These are phyloP conservation scores for Sarocladiaceae sp. DNA, from an alignment of 2,329 filamentous ascomycete species.

Conservation along the genomic window DNA sequence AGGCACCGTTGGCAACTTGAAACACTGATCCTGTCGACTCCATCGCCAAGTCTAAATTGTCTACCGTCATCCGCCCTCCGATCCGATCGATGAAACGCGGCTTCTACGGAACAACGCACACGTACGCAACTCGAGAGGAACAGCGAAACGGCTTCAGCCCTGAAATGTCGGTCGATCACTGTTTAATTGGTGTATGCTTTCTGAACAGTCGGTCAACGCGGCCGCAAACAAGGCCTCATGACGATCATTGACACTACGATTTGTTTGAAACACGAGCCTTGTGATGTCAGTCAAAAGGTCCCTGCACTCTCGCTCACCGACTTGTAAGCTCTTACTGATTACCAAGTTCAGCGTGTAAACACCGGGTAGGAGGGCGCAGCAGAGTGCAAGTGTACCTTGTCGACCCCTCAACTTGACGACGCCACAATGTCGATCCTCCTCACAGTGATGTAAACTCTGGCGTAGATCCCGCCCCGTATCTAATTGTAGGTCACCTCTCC, in stretches of 20 bases:
- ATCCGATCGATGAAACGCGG: constrained; percentile 5
- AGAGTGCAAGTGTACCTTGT: background rate
- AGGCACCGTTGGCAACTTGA: background rate
- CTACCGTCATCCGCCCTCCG: background rate
- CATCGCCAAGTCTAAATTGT: background rate
- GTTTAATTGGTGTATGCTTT: too few relatives aligned
- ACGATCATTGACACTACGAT: too few relatives aligned
- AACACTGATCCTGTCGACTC: background rate
- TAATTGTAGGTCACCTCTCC: too few relatives aligned
- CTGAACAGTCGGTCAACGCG: background rate
- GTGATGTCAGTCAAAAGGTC: constrained; percentile 9
- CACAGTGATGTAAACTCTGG: constrained; percentile 1
- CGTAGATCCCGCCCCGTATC: background rate
- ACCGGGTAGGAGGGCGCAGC: too few relatives aligned
- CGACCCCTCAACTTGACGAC: background rate
- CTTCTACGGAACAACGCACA: too few relatives aligned
- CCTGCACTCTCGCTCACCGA: too few relatives aligned
- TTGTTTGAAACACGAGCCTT: background rate
- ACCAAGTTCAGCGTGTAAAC: too few relatives aligned
- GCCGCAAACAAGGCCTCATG: too few relatives aligned
- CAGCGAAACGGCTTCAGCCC: too few relatives aligned
- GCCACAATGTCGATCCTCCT: background rate
- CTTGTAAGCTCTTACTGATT: background rate
- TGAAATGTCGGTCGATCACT: too few relatives aligned
- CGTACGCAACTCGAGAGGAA: too few relatives aligned